Evolutionary conservation across 164 flowering plant genomes (phyloP).

Genomic region (Houttuynia cordata): DNA sequence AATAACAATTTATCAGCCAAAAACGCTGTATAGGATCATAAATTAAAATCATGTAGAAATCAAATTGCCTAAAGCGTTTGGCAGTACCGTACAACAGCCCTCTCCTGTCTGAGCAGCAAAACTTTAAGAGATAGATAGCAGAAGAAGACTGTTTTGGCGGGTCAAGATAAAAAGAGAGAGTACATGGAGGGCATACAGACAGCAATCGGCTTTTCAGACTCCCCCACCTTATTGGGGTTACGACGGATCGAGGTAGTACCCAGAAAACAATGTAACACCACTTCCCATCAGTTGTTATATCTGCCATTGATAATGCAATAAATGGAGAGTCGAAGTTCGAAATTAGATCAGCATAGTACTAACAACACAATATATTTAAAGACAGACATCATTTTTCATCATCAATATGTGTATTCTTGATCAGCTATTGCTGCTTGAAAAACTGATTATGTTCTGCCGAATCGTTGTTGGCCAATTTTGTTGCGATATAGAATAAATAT

Average conservation of each 20-base stretch:
- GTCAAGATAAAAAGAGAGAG: conserved; percentile 28
- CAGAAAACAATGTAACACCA: conserved; percentile 84
- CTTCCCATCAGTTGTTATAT: conserved; percentile 79
- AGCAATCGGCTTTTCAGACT: conserved; percentile 54
- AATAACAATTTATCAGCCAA: background rate
- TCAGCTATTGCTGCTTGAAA: no score
- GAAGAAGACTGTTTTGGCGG: conserved; percentile 20
- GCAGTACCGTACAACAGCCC: conserved; percentile 68
- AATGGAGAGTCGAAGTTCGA: background rate
- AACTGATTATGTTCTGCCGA: no score
- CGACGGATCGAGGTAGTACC: conserved; percentile 39
- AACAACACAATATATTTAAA: no score
- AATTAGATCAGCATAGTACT: background rate
- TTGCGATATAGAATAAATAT: no score
- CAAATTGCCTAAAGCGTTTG: background rate
- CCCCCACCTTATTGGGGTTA: conserved; percentile 39
- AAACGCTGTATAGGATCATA: background rate
- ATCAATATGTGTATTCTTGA: no score
- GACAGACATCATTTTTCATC: no score
- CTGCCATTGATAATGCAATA: conserved; percentile 15
- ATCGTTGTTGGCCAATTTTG: no score
- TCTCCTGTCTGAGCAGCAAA: conserved; percentile 47
- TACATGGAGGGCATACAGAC: conserved; percentile 52
- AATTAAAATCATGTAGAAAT: background rate
- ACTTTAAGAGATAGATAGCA: conserved; percentile 42